A percentile compares a stretch with the other conserved stretches of the same genome.
These are phyloP conservation scores for Melampsora larici-populina DNA, from an alignment of 1,284 basidiomycete genomes.

Conservation along the genomic window DNA sequence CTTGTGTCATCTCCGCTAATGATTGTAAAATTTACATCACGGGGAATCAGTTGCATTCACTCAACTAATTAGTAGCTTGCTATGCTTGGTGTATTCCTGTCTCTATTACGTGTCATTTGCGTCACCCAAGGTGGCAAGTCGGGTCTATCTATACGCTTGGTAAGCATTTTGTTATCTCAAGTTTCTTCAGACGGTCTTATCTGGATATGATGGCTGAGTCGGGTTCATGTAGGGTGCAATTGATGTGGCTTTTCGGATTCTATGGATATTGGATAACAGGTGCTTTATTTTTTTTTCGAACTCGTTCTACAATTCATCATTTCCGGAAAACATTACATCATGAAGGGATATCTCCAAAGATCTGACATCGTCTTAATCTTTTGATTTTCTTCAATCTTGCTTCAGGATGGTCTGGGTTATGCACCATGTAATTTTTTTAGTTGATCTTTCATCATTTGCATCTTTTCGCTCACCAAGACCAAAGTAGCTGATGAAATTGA, in stretches of 20 bases:
- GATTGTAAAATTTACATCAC: background rate
- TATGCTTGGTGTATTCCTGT: background rate
- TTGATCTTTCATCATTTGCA: background rate
- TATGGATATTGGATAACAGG: slow-evolving; percentile 3
- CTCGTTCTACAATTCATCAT: no score
- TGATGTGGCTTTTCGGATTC: background rate
- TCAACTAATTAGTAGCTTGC: background rate
- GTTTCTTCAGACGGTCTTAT: background rate
- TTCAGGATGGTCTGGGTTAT: background rate
- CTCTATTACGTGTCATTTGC: background rate
- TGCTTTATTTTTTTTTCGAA: no score
- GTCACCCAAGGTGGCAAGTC: background rate
- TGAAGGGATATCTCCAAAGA: no score
- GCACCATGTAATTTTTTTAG: background rate
- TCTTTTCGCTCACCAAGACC: background rate
- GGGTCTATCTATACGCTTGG: background rate
- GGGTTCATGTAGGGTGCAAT: background rate
- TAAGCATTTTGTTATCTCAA: background rate
- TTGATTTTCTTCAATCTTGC: no score
- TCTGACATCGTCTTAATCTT: no score
- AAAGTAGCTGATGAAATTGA: background rate
- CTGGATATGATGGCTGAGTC: background rate
- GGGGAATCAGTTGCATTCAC: background rate
- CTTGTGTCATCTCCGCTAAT: background rate
- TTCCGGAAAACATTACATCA: no score